phyloP scores from a whole-genome alignment of 768 basidiomycete species.

The Coprinopsis strossmayeri region DNA sequence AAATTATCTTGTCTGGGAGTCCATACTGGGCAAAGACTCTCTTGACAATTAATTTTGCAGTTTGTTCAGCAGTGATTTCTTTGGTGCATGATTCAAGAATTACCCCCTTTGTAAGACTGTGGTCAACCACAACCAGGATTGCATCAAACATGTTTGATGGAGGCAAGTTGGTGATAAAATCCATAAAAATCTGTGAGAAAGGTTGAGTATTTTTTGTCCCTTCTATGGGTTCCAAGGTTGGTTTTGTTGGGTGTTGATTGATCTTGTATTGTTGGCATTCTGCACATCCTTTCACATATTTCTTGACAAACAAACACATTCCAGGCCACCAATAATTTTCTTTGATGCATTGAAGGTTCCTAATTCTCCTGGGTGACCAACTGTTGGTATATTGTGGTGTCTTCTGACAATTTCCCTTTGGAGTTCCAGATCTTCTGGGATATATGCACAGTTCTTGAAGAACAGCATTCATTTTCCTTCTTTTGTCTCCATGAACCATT shows the following conservation, averaged over 20 bases:
- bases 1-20: slow-evolving; percentile 14
- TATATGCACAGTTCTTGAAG: not conserved
- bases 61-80: slow-evolving; percentile 8
- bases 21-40: slow-evolving; percentile 9
- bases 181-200: slow-evolving; percentile 12
- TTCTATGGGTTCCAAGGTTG: slow-evolving; percentile 7
- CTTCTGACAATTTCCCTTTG: not conserved
- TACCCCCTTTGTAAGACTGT: slow-evolving; percentile 21
- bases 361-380: slow-evolving; percentile 7
- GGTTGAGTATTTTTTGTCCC: slow-evolving; percentile 6
- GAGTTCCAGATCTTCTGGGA: slow-evolving; percentile 2
- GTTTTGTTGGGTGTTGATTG: slow-evolving; percentile 8
- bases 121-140: slow-evolving; percentile 21
- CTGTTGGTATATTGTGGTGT: slow-evolving; percentile 4
- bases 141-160: slow-evolving; percentile 11
- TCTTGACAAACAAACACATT: slow-evolving; percentile 1
- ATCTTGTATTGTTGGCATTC: slow-evolving; percentile 14
- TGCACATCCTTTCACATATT: slow-evolving; percentile 10
- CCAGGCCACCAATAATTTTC: slow-evolving; percentile 8
- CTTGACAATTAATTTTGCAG: not conserved
- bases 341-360: slow-evolving; percentile 3
- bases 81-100: slow-evolving; percentile 17
- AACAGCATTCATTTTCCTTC: slow-evolving; percentile 4
- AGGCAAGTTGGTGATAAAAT: slow-evolving; percentile 18
- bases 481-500: slow-evolving; percentile 6